Percentiles rank a stretch among this genome's conserved stretches.
These are phyloP conservation scores for Erigeron philadelphicus DNA, from an alignment of 140 eudicot species.

Conservation along the genomic window DNA sequence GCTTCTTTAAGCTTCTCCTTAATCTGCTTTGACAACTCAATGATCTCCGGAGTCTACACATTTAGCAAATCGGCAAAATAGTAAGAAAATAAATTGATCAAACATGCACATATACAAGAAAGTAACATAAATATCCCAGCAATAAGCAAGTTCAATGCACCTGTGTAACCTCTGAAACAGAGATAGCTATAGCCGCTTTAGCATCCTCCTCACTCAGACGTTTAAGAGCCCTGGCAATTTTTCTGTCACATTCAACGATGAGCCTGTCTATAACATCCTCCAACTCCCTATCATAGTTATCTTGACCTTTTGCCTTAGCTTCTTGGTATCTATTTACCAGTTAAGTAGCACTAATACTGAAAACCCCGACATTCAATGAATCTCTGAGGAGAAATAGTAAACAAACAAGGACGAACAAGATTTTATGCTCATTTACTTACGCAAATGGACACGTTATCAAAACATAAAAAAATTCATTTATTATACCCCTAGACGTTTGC, in stretches of 20 bases:
- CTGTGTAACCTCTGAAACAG: constrained; percentile 90
- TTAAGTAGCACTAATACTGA: constrained; percentile 36
- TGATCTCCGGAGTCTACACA: constrained; percentile 76
- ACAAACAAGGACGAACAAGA: too few relatives aligned
- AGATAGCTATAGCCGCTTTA: constrained; percentile 95
- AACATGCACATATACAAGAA: neutral
- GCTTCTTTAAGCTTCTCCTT: constrained; percentile 87
- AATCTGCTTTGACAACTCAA: constrained; percentile 80
- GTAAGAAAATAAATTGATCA: neutral
- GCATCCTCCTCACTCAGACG: constrained; percentile 98
- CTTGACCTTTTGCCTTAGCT: constrained; percentile 72
- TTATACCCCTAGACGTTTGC: too few relatives aligned
- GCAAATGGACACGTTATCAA: too few relatives aligned
- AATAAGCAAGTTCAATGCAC: constrained; percentile 27
- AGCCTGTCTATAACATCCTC: constrained; percentile 97
- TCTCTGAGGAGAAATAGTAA: too few relatives aligned
- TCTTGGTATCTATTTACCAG: constrained; percentile 72
- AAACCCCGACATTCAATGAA: neutral
- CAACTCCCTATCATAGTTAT: constrained; percentile 81
- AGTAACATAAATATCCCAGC: neutral
- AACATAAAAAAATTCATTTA: too few relatives aligned
- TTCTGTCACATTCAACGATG: constrained; percentile 87
- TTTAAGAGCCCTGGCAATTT: constrained; percentile 87
- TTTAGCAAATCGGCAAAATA: constrained; percentile 19
- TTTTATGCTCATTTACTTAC: too few relatives aligned